These are phyloP conservation scores for Aphanomyces euteiches DNA, from an alignment of 352 stramenopile species.

Conservation along the genomic window DNA sequence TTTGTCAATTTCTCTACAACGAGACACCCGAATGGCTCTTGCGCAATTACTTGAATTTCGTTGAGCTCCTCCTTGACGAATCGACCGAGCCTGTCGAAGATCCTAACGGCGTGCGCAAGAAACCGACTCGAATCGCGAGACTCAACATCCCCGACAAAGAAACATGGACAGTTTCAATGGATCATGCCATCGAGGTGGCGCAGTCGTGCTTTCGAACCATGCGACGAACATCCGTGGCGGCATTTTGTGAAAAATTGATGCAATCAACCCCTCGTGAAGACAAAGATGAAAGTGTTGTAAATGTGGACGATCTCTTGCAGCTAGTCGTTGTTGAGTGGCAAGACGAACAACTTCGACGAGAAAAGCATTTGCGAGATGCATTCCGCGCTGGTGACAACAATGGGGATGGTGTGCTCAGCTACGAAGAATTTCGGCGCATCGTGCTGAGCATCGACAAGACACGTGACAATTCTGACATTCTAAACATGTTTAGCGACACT, in stretches of 20 bases:
- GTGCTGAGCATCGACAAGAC: conserved; percentile 69
- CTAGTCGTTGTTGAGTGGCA: conserved; percentile 64
- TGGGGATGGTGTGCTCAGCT: conserved; percentile 69
- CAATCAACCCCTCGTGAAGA: conserved; percentile 9
- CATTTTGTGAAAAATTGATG: conserved; percentile 36
- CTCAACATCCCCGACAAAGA: conserved; percentile 62
- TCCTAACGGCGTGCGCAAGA: conserved; percentile 30
- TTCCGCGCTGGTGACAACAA: conserved; percentile 79
- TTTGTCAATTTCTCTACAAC: conserved; percentile 73
- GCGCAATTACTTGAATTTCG: conserved; percentile 61
- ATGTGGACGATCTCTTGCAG: conserved; percentile 69
- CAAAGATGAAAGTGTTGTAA: conserved; percentile 40
- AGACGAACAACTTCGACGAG: conserved; percentile 61
- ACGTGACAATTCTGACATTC: conserved; percentile 56
- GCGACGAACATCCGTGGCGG: conserved; percentile 67
- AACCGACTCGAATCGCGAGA: conserved; percentile 51
- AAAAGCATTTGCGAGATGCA: conserved; percentile 58
- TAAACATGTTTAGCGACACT: conserved; percentile 81
- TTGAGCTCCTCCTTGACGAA: conserved; percentile 58
- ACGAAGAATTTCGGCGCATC: conserved; percentile 74
- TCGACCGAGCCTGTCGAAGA: background rate
- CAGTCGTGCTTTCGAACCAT: conserved; percentile 73
- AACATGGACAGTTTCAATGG: conserved; percentile 58
- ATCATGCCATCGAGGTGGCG: conserved; percentile 62
- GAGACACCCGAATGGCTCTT: conserved; percentile 54